A percentile compares a stretch with the other conserved stretches of the same genome.
Conservation (phyloP, 495 filamentous ascomycete species). For the Penicillium egyptiacum region DNA sequence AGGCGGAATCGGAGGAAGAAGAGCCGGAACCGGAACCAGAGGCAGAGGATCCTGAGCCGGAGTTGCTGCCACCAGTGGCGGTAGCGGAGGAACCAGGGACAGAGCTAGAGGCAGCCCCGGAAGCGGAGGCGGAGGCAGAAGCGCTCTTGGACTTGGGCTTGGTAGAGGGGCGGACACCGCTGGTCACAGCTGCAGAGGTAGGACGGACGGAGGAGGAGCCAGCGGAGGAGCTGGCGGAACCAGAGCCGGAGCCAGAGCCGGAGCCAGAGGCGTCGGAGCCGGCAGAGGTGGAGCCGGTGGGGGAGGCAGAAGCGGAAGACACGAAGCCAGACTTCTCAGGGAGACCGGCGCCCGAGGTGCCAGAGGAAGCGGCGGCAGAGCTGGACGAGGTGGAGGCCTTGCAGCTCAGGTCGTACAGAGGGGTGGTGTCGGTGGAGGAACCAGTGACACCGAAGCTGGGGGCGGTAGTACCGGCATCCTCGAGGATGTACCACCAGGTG, state of each 20-base stretch:
- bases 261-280: conserved; percentile 15
- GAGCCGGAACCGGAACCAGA: conserved; percentile 19
- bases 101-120: conserved; percentile 3
- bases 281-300: conserved; percentile 20
- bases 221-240: conserved; percentile 11
- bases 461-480: conserved; percentile 58
- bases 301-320: conserved; percentile 7
- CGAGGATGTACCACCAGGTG: conserved; percentile 74
- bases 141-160: conserved; percentile 16
- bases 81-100: conserved; percentile 2
- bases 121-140: conserved; percentile 9
- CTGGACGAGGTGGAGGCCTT: conserved; percentile 27
- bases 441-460: conserved; percentile 70
- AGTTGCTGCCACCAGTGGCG: conserved; percentile 10
- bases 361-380: conserved; percentile 22
- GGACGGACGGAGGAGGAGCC: conserved; percentile 12
- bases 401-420: conserved; percentile 66
- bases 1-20: conserved; percentile 7
- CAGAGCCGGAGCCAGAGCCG: conserved; percentile 12
- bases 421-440: conserved; percentile 54
- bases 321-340: conserved; percentile 14
- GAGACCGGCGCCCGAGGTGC: conserved; percentile 17
- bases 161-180: conserved; percentile 18
- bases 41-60: conserved; percentile 14
- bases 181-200: conserved; percentile 9